Evolutionary conservation across 1,284 basidiomycete species (phyloP).

Genomic region (Ustilago shanxiensis): DNA sequence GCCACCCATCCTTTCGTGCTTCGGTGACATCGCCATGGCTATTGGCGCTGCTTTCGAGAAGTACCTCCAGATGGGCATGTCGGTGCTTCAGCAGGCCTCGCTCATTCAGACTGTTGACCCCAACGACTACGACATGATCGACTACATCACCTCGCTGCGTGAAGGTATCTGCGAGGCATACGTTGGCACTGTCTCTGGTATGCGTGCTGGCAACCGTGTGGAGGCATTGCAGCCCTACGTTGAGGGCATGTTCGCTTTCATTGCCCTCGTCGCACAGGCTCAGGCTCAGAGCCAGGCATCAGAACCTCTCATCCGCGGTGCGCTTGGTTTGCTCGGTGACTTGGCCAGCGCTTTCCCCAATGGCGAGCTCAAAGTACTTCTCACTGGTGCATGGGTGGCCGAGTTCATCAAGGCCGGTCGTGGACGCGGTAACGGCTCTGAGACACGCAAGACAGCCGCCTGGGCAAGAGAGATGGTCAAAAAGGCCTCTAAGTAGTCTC

Average conservation of each 20-base stretch:
- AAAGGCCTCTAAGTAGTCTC: slow-evolving; percentile 46
- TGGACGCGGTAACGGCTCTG: slow-evolving; percentile 72
- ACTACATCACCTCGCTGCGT: slow-evolving; percentile 89
- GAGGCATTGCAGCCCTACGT: slow-evolving; percentile 81
- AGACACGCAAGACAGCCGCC: slow-evolving; percentile 73
- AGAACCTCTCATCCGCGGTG: slow-evolving; percentile 81
- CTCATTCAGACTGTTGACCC: slow-evolving; percentile 71
- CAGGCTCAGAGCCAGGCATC: slow-evolving; percentile 78
- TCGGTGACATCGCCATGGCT: slow-evolving; percentile 96
- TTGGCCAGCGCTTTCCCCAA: slow-evolving; percentile 80
- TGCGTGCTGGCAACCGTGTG: slow-evolving; percentile 85
- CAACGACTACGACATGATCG: slow-evolving; percentile 86
- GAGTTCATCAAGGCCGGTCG: slow-evolving; percentile 78
- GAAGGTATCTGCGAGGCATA: slow-evolving; percentile 98
- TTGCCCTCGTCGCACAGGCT: slow-evolving; percentile 83
- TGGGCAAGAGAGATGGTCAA: slow-evolving; percentile 74
- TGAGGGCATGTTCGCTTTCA: slow-evolving; percentile 82
- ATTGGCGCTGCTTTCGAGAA: slow-evolving; percentile 87
- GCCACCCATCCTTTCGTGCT: slow-evolving; percentile 92
- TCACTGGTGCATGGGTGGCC: slow-evolving; percentile 86
- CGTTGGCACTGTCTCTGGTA: slow-evolving; percentile 90
- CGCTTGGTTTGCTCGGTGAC: slow-evolving; percentile 90
- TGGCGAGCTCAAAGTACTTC: slow-evolving; percentile 75
- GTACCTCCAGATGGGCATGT: slow-evolving; percentile 90
- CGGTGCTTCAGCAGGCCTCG: slow-evolving; percentile 90